Base-by-base conservation (phyloP, 2,329 filamentous ascomycete species). In the Raffaelea ambrosiae region DNA sequence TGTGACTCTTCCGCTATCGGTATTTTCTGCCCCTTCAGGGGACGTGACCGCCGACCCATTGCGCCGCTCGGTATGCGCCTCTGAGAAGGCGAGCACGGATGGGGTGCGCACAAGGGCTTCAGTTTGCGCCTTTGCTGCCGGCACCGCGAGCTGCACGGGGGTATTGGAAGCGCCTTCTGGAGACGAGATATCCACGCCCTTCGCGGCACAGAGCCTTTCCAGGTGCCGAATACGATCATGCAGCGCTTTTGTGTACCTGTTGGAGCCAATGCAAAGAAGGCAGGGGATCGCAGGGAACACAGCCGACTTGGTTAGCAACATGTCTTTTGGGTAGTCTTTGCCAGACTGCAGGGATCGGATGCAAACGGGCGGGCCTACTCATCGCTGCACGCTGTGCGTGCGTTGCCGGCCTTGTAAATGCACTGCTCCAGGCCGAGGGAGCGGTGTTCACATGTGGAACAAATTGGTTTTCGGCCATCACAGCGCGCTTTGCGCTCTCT, bases 381-480 rank as follows among this genome's bases (percentile, higher is more conserved):
- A 13, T 52, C 48, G 20, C 42, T 52, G 36, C 50, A 48, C 10
- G 50, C 48, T 13, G 50, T 48, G 5, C 48, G 45, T 14, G 48
- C 48, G 16, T 50, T 48, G 1, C 48, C 48, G 3, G 41, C 46
- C 22, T 47, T 52, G 33, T 52, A 52, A 16, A 52, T 20, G 21
- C 48, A 52, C 23, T 50, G 33, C 48, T 52, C 50, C 9, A 52
- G 43, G 4, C 50, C 50, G 21, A 52, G 40, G 10, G 46, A 59
- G 13, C 66, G 61, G 13, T 62, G 60, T 39, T 55, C 56, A 46
- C 69, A 71, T 3, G 64, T 63, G n/a, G 63, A 65, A 55, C 68
- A 72, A 13, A 71, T 63, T 21, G 68, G 69, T 52, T 69, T 69
- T n/a, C 47, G 57, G 19, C 67, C 67, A 51, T 71, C 67, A 47